Conservation (phyloP, 371 early-diverging fungal species). For the Entomophthora muscae region DNA sequence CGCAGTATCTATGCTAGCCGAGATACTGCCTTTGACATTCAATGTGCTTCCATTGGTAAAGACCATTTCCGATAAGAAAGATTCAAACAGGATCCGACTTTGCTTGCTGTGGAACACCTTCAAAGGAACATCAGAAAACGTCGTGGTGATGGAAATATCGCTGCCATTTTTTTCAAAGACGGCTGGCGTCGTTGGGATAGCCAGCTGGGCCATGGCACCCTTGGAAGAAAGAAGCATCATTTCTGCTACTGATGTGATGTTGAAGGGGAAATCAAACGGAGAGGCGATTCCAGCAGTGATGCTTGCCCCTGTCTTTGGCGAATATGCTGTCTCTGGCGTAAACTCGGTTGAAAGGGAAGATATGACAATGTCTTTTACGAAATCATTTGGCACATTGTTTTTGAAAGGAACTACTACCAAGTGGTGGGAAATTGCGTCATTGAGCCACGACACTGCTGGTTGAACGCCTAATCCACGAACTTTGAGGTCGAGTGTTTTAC, state of each 20-base stretch:
- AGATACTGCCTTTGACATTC: neutral
- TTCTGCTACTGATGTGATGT: neutral
- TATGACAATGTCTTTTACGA: neutral
- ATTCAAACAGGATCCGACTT: neutral
- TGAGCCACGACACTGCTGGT: neutral
- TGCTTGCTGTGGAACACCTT: neutral
- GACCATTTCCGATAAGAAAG: neutral
- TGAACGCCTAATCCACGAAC: neutral
- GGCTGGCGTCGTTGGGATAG: neutral
- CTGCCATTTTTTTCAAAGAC: neutral
- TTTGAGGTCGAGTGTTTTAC: neutral
- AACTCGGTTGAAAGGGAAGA: neutral
- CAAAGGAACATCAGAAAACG: neutral
- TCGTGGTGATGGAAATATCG: neutral
- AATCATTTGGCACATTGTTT: neutral
- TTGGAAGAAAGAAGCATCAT: neutral
- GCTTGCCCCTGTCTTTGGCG: neutral
- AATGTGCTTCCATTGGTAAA: neutral
- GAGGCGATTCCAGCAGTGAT: neutral
- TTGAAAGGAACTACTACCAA: neutral
- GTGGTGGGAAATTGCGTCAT: neutral
- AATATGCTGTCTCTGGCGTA: neutral
- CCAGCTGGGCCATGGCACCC: neutral
- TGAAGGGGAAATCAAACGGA: slow-evolving; percentile 7
- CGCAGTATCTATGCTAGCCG: neutral